phyloP scores from a whole-genome alignment of 345 rosid species.

The Citrus reticulata region DNA sequence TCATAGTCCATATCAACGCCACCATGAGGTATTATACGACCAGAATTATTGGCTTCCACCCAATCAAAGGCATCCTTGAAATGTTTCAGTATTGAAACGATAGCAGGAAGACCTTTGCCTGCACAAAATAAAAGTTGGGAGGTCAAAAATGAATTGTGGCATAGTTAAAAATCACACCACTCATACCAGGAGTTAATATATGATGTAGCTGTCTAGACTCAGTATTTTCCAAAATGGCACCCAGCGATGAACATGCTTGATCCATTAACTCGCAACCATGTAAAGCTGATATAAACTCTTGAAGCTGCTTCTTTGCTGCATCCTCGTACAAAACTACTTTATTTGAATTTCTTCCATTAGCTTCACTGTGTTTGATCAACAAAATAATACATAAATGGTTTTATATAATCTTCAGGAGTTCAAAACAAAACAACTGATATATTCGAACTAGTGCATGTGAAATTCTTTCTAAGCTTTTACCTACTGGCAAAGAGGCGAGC shows the following conservation, averaged over 20 bases:
- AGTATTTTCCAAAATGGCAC: constrained; percentile 58
- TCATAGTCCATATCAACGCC: constrained; percentile 86
- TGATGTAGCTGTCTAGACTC: constrained; percentile 60
- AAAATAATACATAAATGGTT: neutral
- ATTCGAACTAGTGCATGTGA: constrained; percentile 5
- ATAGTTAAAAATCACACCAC: constrained; percentile 5
- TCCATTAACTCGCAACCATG: constrained; percentile 81
- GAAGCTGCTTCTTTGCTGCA: constrained; percentile 83
- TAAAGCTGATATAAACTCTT: constrained; percentile 77
- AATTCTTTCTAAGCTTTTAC: constrained; percentile 36
- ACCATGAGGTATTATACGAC: constrained; percentile 83
- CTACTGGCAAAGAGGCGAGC: constrained; percentile 73
- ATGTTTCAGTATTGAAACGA: constrained; percentile 53
- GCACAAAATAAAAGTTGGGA: constrained; percentile 25
- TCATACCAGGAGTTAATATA: constrained; percentile 72
- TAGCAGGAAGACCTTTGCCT: constrained; percentile 71
- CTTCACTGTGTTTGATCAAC: constrained; percentile 53
- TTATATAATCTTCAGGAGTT: neutral
- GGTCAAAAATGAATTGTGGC: constrained; percentile 15
- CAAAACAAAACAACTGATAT: neutral
- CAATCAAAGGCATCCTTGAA: constrained; percentile 95
- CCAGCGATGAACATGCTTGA: constrained; percentile 74
- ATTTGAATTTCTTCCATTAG: constrained; percentile 84
- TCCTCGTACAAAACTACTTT: constrained; percentile 89
- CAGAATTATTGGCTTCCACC: constrained; percentile 83